These are phyloP conservation scores for Pseudocercospora pini-densiflorae DNA, from an alignment of 2,329 filamentous ascomycete species.

Conservation along the genomic window DNA sequence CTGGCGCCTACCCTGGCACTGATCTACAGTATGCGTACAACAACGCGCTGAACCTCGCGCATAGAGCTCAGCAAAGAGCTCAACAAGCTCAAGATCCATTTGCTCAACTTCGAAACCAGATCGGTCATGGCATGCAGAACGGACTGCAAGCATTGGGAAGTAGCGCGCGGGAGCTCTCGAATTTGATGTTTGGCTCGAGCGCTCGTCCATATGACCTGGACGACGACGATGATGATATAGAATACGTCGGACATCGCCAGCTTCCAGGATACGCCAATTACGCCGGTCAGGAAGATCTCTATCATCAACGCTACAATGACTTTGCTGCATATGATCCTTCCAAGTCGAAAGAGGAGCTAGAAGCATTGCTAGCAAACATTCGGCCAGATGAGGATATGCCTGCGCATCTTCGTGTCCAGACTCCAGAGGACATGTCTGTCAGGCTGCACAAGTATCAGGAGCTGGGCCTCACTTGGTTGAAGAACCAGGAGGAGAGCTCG, in stretches of 20 bases:
- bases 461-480: conserved; percentile 76
- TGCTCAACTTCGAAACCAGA: not conserved
- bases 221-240: conserved; percentile 33
- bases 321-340: conserved; percentile 48
- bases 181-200: conserved; percentile 28
- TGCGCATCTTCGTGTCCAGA: conserved; percentile 65
- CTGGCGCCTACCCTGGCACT: conserved; percentile 29
- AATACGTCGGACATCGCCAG: conserved; percentile 29
- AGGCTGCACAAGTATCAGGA: conserved; percentile 82
- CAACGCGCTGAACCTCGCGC: not conserved
- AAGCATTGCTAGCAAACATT: conserved; percentile 73
- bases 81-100: too few species aligned
- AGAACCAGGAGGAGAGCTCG: conserved; percentile 70
- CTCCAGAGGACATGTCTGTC: conserved; percentile 70
- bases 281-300: conserved; percentile 33
- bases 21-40: not conserved
- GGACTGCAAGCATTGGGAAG: conserved; percentile 10
- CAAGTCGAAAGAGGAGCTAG: conserved; percentile 68
- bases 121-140: conserved; percentile 14
- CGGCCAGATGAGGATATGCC: conserved; percentile 65
- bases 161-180: conserved; percentile 25
- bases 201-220: conserved; percentile 20
- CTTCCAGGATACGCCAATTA: conserved; percentile 20
- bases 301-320: conserved; percentile 31
- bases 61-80: not conserved